phyloP scores from a whole-genome alignment of 2,329 filamentous ascomycete genomes.

The Xylariaceae sp. region DNA sequence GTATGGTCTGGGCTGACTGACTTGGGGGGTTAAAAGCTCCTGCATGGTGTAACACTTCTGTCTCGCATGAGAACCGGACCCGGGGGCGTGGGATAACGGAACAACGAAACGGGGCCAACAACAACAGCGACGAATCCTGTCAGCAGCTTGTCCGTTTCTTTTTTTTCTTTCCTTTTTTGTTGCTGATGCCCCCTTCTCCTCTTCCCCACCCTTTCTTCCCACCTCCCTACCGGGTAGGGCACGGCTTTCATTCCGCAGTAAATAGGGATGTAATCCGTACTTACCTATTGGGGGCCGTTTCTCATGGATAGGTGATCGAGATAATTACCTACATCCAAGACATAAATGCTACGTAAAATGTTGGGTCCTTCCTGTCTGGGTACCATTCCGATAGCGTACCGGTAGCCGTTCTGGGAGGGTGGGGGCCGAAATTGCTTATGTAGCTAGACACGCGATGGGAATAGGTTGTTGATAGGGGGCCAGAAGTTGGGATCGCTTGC shows the following conservation, averaged over 20 bases:
- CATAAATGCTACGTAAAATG: not conserved
- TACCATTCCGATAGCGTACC: not conserved
- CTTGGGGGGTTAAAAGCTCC: not conserved
- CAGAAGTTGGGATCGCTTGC: not conserved
- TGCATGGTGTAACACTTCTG: conserved; percentile 9
- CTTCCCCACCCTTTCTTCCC: too few species aligned
- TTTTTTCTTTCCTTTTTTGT: not conserved
- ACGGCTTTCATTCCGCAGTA: too few species aligned
- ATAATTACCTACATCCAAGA: too few species aligned
- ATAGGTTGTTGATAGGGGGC: too few species aligned
- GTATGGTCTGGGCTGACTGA: not conserved
- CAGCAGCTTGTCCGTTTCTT: not conserved
- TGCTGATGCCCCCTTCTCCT: not conserved
- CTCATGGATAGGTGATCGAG: too few species aligned
- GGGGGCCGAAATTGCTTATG: not conserved
- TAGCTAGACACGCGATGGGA: too few species aligned
- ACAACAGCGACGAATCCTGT: too few species aligned
- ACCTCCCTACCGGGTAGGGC: too few species aligned
- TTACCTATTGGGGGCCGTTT: too few species aligned
- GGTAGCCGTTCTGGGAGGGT: not conserved
- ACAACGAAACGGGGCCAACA: conserved; percentile 1
- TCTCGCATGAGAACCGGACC: conserved; percentile 10
- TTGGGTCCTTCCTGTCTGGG: not conserved
- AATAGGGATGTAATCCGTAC: too few species aligned
- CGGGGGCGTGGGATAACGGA: conserved; percentile 8